Evolutionary conservation across 306 rosid genomes (phyloP).

Genomic region (Citrullus amarus): DNA sequence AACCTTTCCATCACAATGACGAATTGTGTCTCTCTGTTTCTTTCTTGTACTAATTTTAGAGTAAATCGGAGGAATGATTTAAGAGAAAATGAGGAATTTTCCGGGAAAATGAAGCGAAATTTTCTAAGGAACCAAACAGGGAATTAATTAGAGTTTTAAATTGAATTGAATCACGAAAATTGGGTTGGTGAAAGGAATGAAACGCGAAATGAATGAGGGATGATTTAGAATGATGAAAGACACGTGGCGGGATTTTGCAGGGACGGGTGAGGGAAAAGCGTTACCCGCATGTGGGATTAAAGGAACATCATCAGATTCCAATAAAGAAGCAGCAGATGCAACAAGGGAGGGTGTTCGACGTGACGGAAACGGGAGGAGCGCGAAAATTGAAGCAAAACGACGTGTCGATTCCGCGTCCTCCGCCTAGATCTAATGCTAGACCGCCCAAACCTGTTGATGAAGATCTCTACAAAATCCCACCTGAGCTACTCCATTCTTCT

Average conservation of each 20-base stretch:
- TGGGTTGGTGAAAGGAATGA: background rate
- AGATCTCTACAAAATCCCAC: constrained; percentile 89
- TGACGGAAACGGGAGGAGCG: constrained; percentile 32
- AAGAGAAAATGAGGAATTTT: background rate
- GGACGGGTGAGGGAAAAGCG: constrained; percentile 37
- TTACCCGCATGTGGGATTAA: constrained; percentile 10
- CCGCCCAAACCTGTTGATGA: constrained; percentile 71
- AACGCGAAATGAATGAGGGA: background rate
- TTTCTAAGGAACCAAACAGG: background rate
- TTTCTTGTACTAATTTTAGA: background rate
- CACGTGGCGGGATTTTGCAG: constrained; percentile 10
- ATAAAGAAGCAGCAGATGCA: constrained; percentile 20
- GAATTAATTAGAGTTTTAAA: background rate
- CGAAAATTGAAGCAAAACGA: constrained; percentile 17
- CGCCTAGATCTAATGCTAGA: constrained; percentile 3
- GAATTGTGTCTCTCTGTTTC: background rate
- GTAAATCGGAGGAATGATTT: background rate
- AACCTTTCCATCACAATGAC: background rate
- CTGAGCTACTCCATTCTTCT: constrained; percentile 52
- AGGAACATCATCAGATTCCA: background rate
- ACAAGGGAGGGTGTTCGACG: constrained; percentile 48
- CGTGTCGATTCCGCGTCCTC: constrained; percentile 21
- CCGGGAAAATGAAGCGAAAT: background rate
- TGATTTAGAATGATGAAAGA: background rate
- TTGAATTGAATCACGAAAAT: background rate